Evolutionary conservation across 179 eudicot genomes (phyloP), one percentile per base, ranked within the genome.

Genomic region (Silene vulgaris): DNA sequence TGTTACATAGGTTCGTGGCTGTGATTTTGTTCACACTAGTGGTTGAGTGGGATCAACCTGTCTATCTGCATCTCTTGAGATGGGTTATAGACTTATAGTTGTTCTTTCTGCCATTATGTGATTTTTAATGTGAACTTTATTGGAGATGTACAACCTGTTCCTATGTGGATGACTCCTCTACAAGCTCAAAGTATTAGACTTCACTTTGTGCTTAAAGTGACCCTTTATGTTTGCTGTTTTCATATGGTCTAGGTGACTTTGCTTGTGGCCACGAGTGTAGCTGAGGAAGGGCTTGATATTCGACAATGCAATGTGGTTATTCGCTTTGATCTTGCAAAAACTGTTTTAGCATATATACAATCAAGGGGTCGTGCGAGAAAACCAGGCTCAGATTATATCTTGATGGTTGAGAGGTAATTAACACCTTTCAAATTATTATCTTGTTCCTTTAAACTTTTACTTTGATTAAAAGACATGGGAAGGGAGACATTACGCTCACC

Each of bases 261-360:
- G 87, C 86, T 95, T 77, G 99, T 95, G 73, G 99, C 99, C 77
- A 95, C 99, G 35, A 95, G 99, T 86, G 99, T 95, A 77, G 97
- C 99, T 77, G 99, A 95, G 89, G 99, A 95, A 89, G 99, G 99
- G 57, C 99, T 95, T 79, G 99, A 95, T 84, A 95, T 95, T 71
- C 90, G 99, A 62, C 99, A 95, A 77, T 95, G 99, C 85, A 95
- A 95, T 86, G 99, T 95, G 77, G 99, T 95, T 69, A 92, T 95
- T 56, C 96, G 99, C 30, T 95, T 95, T 85, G 99, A 95, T 83
- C 99, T 95, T 75, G 99, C 99, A 64, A 95, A 95, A 85, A 95
- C 99, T 76, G 97, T 95, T 81, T 77, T 95, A 79, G 99, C 99
- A 19, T 95, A 95, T 81, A 93, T 95, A 78, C 99, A 95, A 75